These are phyloP conservation scores for Suillus weaverae DNA, from an alignment of 768 basidiomycete species.

Conservation along the genomic window DNA sequence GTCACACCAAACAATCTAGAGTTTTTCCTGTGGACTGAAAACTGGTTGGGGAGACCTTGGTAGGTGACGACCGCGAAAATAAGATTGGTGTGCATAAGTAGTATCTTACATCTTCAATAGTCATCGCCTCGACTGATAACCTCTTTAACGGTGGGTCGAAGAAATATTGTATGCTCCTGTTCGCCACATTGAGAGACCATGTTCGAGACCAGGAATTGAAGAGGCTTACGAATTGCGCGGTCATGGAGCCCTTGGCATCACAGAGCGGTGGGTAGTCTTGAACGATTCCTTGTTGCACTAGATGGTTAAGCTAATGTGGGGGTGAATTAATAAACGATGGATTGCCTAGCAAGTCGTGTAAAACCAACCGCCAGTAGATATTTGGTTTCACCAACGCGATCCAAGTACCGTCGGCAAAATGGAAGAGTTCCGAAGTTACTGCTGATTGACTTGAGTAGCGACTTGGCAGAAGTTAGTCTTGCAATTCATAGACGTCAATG, in stretches of 20 bases:
- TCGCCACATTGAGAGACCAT: neutral
- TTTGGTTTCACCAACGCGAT: constrained; percentile 88
- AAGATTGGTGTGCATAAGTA: neutral
- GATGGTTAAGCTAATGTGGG: constrained; percentile 69
- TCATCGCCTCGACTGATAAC: constrained; percentile 84
- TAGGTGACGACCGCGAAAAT: neutral
- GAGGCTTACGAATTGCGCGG: constrained; percentile 81
- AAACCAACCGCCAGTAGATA: constrained; percentile 82
- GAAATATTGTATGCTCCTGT: constrained; percentile 83
- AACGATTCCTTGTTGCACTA: constrained; percentile 87
- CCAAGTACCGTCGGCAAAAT: constrained; percentile 94
- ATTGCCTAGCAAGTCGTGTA: neutral
- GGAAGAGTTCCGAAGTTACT: constrained; percentile 94
- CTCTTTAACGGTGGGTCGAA: constrained; percentile 84
- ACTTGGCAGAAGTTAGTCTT: constrained; percentile 83
- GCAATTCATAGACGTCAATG: constrained; percentile 9
- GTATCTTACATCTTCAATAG: constrained; percentile 44
- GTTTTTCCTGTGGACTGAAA: neutral
- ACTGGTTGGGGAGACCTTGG: neutral
- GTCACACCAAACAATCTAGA: neutral
- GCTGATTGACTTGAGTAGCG: constrained; percentile 83
- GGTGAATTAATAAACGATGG: constrained; percentile 3
- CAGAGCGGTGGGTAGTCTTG: constrained; percentile 91
- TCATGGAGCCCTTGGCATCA: constrained; percentile 85
- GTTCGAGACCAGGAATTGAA: neutral